Evolutionary conservation across 2,329 filamentous ascomycete species (phyloP).

Genomic region (Beauveria varroae): DNA sequence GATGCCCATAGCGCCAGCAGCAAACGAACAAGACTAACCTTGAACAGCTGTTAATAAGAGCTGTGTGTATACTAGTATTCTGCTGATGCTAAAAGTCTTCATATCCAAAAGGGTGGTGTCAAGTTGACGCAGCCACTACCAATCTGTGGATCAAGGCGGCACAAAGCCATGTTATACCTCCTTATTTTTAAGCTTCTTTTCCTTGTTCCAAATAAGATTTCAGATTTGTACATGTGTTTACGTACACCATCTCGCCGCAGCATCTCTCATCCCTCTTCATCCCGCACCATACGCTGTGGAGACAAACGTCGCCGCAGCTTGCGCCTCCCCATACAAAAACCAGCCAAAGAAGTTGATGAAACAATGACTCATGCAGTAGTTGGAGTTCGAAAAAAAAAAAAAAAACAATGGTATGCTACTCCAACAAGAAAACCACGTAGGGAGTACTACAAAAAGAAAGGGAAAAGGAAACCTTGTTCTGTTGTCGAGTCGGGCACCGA

Average conservation of each 20-base stretch:
- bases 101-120: neutral
- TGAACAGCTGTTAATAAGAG: neutral
- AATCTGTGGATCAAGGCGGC: neutral
- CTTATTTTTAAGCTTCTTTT: neutral
- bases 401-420: no score
- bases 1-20: no score
- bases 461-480: neutral
- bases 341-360: neutral
- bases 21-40: neutral
- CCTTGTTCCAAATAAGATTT: neutral
- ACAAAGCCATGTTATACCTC: neutral
- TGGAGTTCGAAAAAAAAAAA: no score
- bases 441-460: neutral
- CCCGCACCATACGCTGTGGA: neutral
- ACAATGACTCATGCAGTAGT: no score
- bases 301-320: neutral
- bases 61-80: conserved; percentile 3
- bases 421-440: neutral
- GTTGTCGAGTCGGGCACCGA: neutral
- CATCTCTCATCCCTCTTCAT: neutral
- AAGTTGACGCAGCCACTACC: neutral
- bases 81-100: neutral
- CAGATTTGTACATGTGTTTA: neutral
- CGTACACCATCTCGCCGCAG: conserved; percentile 4
- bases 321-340: neutral